phyloP scores from a whole-genome alignment of 176 grass and related monocot genomes.

The Carex myosuroides region DNA sequence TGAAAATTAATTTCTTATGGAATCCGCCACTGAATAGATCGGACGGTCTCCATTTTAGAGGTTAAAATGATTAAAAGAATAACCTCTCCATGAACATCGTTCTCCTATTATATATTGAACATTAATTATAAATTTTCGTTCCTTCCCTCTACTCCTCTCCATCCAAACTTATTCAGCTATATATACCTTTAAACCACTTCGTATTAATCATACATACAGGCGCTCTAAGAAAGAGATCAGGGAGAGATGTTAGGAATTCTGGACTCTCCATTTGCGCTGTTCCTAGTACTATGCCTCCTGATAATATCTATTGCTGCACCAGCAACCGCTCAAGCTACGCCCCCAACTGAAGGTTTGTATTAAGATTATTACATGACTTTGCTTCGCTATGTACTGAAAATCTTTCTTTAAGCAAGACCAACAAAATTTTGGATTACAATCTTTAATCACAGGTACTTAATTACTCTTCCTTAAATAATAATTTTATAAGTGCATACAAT shows the following conservation, averaged over 20 bases:
- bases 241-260: neutral
- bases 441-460: neutral
- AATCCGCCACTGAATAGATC: too few relatives aligned
- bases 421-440: neutral
- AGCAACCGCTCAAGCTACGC: constrained; percentile 19
- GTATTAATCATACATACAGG: neutral
- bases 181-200: neutral
- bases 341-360: constrained; percentile 31
- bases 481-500: too few relatives aligned
- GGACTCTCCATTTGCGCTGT: constrained; percentile 2
- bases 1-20: too few relatives aligned
- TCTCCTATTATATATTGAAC: too few relatives aligned
- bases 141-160: neutral
- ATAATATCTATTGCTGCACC: constrained; percentile 10
- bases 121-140: neutral
- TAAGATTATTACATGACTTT: neutral
- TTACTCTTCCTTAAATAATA: too few relatives aligned
- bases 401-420: neutral
- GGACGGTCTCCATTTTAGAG: too few relatives aligned
- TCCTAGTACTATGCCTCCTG: neutral
- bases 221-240: neutral
- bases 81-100: too few relatives aligned
- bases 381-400: neutral
- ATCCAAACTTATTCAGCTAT: neutral
- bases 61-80: too few relatives aligned